Conservation (phyloP, 2,329 filamentous ascomycete genomes). For the Lachnellula suecica region DNA sequence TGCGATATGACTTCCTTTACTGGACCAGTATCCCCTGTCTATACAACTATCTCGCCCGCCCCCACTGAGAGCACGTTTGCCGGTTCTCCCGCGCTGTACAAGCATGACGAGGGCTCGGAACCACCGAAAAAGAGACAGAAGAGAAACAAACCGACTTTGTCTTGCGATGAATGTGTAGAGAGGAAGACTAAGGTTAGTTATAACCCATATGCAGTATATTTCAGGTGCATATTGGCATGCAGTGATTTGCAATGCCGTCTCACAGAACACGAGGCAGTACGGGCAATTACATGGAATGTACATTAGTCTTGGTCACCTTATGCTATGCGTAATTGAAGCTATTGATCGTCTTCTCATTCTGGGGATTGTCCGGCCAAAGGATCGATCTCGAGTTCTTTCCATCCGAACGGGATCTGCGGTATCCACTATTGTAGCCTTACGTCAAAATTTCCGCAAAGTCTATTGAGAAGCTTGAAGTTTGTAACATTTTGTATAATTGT, state of each 20-base stretch:
- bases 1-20: constrained; percentile 12
- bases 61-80: constrained; percentile 19
- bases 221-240: not conserved
- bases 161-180: constrained; percentile 78
- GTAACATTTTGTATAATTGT: no score
- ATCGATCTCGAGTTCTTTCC: no score
- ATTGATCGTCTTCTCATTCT: no score
- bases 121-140: constrained; percentile 66
- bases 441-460: no score
- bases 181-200: constrained; percentile 71
- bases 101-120: constrained; percentile 16
- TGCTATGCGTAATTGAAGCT: no score
- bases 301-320: no score
- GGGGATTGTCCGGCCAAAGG: no score
- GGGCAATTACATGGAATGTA: no score
- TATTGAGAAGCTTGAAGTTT: no score
- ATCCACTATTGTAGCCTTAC: no score
- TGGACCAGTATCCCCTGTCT: constrained; percentile 16
- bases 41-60: constrained; percentile 21
- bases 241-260: not conserved
- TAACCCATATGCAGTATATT: not conserved
- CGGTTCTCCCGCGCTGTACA: constrained; percentile 13
- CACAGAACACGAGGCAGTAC: not conserved
- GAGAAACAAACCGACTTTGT: constrained; percentile 80
- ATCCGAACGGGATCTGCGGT: no score